These are phyloP conservation scores for Proliferodiscus dingleyae DNA, from an alignment of 2,329 filamentous ascomycete genomes.

Conservation along the genomic window DNA sequence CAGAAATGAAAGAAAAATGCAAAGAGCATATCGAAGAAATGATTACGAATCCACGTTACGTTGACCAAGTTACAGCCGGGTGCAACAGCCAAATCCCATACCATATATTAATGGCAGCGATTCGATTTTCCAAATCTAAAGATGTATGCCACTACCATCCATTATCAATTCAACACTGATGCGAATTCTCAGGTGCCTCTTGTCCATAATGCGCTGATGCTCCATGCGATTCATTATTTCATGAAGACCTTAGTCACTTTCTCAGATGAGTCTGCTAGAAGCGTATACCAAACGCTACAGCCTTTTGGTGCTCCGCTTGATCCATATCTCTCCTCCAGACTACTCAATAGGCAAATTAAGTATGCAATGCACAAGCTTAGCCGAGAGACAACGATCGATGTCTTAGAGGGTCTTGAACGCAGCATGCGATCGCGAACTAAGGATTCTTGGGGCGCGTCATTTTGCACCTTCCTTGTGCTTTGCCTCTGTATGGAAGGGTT, in stretches of 20 bases:
- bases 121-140: constrained; percentile 12
- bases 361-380: constrained; percentile 21
- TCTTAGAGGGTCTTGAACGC: constrained; percentile 21
- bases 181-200: constrained; percentile 11
- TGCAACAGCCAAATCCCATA: constrained; percentile 11
- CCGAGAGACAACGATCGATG: constrained; percentile 13
- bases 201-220: constrained; percentile 18
- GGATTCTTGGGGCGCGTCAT: constrained; percentile 23
- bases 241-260: constrained; percentile 23
- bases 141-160: constrained; percentile 9
- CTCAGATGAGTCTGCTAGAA: constrained; percentile 12
- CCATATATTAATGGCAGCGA: constrained; percentile 13
- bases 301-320: constrained; percentile 5
- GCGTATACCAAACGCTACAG: constrained; percentile 9
- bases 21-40: constrained; percentile 22
- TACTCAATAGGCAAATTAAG: constrained; percentile 25
- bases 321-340: constrained; percentile 19
- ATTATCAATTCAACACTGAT: not conserved
- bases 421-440: constrained; percentile 17
- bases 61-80: constrained; percentile 16
- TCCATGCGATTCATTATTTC: constrained; percentile 26
- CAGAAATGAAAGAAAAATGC: constrained; percentile 19
- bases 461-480: constrained; percentile 21
- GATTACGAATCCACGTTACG: constrained; percentile 17
- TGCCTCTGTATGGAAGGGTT: constrained; percentile 25